Conservation (phyloP, 169 alveolate species). For the Plasmodium billcollinsi region DNA sequence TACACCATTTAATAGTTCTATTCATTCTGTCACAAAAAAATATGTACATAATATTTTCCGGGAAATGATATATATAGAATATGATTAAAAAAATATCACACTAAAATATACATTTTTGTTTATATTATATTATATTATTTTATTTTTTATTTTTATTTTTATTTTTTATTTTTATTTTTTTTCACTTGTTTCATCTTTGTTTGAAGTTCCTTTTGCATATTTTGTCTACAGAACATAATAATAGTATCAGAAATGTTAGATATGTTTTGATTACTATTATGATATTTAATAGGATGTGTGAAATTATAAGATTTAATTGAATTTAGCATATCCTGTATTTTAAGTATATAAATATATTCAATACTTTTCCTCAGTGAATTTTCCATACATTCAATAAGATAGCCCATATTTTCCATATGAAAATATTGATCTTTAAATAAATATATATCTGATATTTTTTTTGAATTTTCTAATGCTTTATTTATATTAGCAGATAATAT, state of each 20-base stretch:
- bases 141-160: no score
- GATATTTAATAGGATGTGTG: neutral
- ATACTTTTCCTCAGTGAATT: slow-evolving; percentile 61
- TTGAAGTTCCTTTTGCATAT: slow-evolving; percentile 38
- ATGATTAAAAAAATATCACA: no score
- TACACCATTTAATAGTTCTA: no score
- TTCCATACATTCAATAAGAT: slow-evolving; percentile 64
- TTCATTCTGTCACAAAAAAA: no score
- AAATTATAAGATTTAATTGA: slow-evolving; percentile 31
- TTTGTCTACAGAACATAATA: slow-evolving; percentile 5
- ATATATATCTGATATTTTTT: slow-evolving; percentile 36
- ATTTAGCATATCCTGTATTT: slow-evolving; percentile 47
- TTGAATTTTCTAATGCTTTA: slow-evolving; percentile 68
- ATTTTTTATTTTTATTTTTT: no score
- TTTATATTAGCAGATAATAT: slow-evolving; percentile 55
- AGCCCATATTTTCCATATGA: slow-evolving; percentile 65
- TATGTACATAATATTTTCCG: no score
- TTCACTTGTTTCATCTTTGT: slow-evolving; percentile 5
- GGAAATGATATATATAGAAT: no score
- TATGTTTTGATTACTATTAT: neutral
- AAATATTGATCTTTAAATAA: slow-evolving; percentile 51
- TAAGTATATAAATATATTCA: slow-evolving; percentile 48
- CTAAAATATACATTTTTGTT: no score
- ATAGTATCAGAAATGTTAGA: slow-evolving; percentile 12
- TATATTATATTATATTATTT: no score